These are phyloP conservation scores for Nepenthes alata DNA, from an alignment of 179 eudicot species.

Conservation along the genomic window DNA sequence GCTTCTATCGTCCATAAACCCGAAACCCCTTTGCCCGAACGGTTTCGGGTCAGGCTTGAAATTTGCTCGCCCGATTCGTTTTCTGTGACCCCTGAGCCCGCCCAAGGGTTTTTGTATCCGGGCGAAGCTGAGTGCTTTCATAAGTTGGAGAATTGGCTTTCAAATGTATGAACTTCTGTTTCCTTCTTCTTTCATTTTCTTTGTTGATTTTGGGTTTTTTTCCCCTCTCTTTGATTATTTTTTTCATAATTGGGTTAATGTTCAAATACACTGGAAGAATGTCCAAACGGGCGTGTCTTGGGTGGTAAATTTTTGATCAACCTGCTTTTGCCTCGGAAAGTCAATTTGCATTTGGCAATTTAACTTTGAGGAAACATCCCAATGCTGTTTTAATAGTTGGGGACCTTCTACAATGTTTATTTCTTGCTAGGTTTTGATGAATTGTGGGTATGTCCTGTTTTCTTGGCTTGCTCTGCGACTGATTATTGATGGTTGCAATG, in stretches of 20 bases:
- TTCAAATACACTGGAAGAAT: background rate
- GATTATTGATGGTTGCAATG: too few species aligned
- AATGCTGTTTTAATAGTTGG: background rate
- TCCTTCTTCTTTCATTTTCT: background rate
- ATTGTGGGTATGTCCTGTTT: too few species aligned
- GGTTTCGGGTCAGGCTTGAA: constrained; percentile 55
- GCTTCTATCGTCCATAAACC: background rate
- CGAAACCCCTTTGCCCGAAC: constrained; percentile 10
- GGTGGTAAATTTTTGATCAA: background rate
- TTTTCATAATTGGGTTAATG: background rate
- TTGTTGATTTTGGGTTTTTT: constrained; percentile 2
- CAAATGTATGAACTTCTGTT: constrained; percentile 32
- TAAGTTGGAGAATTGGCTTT: constrained; percentile 32
- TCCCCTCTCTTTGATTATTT: background rate
- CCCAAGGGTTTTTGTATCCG: constrained; percentile 42
- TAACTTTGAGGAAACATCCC: background rate
- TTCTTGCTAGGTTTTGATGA: too few species aligned
- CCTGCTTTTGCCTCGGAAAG: background rate
- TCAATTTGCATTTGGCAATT: background rate
- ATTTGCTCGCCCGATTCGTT: constrained; percentile 80
- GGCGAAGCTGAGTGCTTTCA: constrained; percentile 50
- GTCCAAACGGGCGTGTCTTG: too few species aligned
- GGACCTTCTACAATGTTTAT: too few species aligned
- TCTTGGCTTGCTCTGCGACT: too few species aligned
- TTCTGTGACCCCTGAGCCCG: constrained; percentile 33